Percentiles rank a stretch among this genome's conserved stretches.
Conservation (phyloP, 768 basidiomycete genomes). For the Lentinula aciculospora region DNA sequence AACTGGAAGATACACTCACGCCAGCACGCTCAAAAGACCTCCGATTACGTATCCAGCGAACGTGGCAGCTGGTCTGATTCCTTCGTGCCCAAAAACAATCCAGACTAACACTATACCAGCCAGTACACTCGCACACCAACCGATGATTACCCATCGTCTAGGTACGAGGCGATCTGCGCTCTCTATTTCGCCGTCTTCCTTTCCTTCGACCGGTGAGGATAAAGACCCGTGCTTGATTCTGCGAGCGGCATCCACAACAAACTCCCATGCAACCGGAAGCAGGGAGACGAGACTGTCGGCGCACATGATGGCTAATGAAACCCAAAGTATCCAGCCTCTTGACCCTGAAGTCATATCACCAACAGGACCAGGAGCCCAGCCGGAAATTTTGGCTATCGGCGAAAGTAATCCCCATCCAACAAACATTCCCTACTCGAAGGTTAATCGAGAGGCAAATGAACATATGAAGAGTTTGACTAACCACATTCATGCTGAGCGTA, state of each 20-base stretch:
- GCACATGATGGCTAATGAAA: constrained; percentile 92
- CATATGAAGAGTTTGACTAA: constrained; percentile 24
- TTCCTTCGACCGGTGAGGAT: constrained; percentile 14
- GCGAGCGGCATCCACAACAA: constrained; percentile 28
- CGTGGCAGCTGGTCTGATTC: constrained; percentile 95
- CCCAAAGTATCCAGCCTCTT: constrained; percentile 98
- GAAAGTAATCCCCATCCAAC: constrained; percentile 94
- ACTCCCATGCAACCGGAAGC: constrained; percentile 63
- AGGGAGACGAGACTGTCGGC: constrained; percentile 87
- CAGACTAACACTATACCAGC: constrained; percentile 79
- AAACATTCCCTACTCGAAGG: constrained; percentile 73
- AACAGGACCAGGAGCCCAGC: constrained; percentile 94
- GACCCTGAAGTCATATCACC: constrained; percentile 83
- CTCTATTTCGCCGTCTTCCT: constrained; percentile 64
- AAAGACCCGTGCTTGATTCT: constrained; percentile 19
- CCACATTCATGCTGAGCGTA: constrained; percentile 88
- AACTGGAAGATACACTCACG: constrained; percentile 42
- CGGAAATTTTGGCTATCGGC: constrained; percentile 71
- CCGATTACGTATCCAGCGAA: constrained; percentile 79
- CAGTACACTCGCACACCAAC: constrained; percentile 54
- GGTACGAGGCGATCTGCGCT: constrained; percentile 79
- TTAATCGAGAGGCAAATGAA: neutral
- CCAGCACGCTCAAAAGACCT: constrained; percentile 79
- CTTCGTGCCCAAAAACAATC: constrained; percentile 84
- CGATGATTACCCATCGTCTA: constrained; percentile 66